Base-by-base conservation (phyloP, 768 basidiomycete genomes). In the Leccinum variicolor region DNA sequence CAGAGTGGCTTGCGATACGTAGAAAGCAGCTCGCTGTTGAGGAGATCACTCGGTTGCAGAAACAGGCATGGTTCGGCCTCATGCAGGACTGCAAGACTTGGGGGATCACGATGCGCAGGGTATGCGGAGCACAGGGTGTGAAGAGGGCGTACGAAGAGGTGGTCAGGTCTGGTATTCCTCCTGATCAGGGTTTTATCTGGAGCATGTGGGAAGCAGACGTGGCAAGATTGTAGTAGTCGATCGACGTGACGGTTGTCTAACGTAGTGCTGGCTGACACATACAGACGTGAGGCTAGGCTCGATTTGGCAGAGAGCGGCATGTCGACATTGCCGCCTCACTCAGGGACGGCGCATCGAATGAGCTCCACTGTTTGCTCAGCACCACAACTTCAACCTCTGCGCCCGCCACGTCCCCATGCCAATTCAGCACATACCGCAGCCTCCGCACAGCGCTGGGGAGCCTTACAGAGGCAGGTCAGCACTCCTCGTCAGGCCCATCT, bases 1-100 rank as follows among this genome's bases (percentile, higher is more conserved):
- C 79, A 3, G 84, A 86, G 68, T 89, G 87, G 87, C 74, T 89
- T 2, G 75, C 79, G 45, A 73, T 78, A 21, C 83, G 86, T 14
- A 77, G 74, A 63, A 71, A 73, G 50, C 77, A 85, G 59, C 70
- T 86, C 1, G 68, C 79, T 0, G 61, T 77, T 0, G 50, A 64
- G 13, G 76, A 82, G 56, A 85, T 89, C 50, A 76, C 78, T 43
- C 55, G 53, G 10, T 65, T 80, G 60, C 87, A 88, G 65, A 72
- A 76, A 48, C 49, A 69, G 10, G 87, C 84, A 6, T 89, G 87
- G 87, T 71, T 65, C n/a, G 78, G 73, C 26, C 66, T 89, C 53
- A 84, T 88, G 82, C 62, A 57, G 43, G 84, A 86, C 59, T 81
- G 84, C 59, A 60, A 60, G 36, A 64, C 64, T 13, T 89, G 87